Evolutionary conservation across 1,284 basidiomycete species (phyloP).

Genomic region (Phellinidium pouzarii): DNA sequence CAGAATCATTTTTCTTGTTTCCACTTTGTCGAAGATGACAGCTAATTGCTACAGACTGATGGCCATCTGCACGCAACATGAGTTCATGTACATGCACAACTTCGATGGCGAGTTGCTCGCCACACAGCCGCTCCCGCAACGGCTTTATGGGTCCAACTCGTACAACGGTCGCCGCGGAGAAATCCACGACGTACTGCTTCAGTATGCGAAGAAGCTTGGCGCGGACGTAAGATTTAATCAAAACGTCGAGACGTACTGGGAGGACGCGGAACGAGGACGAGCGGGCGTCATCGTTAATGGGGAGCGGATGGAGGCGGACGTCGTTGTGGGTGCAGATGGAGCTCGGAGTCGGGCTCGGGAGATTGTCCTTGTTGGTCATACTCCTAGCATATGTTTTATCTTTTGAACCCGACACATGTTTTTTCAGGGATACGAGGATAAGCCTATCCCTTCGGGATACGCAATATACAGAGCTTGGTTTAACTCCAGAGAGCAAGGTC

Average conservation of each 20-base stretch:
- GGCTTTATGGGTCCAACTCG: slow-evolving; percentile 20
- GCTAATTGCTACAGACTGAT: slow-evolving; percentile 21
- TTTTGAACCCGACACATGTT: background rate
- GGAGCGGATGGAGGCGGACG: slow-evolving; percentile 23
- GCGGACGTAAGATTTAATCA: slow-evolving; percentile 24
- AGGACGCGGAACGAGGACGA: slow-evolving; percentile 18
- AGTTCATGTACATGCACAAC: slow-evolving; percentile 22
- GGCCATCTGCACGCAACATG: slow-evolving; percentile 22
- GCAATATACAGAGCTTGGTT: slow-evolving; percentile 23
- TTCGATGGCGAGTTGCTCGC: slow-evolving; percentile 23
- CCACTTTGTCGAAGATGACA: background rate
- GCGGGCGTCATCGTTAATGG: slow-evolving; percentile 25
- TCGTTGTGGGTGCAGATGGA: slow-evolving; percentile 29
- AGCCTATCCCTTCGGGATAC: slow-evolving; percentile 22
- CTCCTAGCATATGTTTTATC: background rate
- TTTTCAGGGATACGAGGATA: slow-evolving; percentile 21
- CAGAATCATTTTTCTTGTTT: background rate
- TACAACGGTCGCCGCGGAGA: slow-evolving; percentile 27
- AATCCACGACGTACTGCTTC: slow-evolving; percentile 23
- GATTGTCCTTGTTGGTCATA: slow-evolving; percentile 10
- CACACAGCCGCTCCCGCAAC: slow-evolving; percentile 21
- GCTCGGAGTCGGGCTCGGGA: slow-evolving; percentile 24
- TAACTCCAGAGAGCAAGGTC: slow-evolving; percentile 19
- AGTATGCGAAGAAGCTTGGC: slow-evolving; percentile 25
- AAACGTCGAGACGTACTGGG: slow-evolving; percentile 26